Evolutionary conservation across 257 asterid genomes (phyloP), one percentile per base, ranked within the genome.

Genomic region (Mitragyna speciosa): DNA sequence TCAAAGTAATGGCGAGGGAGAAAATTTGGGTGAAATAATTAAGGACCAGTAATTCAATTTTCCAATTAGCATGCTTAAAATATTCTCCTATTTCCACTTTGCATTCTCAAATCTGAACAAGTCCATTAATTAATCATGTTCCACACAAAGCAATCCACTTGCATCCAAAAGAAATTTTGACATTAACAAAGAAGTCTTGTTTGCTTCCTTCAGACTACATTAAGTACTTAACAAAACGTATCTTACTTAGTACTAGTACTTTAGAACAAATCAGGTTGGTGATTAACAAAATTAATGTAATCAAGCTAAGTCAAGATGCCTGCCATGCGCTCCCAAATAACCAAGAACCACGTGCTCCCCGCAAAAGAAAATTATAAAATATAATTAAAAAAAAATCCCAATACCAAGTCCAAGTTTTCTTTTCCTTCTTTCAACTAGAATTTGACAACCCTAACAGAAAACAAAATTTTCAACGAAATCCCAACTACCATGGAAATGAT

Each of bases 281-380:
- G 71, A 59, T 71, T 14, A 3, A n/a, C 54, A 75, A 73, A 56
- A 59, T n/a, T 49, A 63, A n/a, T 51, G 12, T 36, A 75, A 59
- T 11, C 54, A 75, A 41, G 59, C 26, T 16, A 58, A 58, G 12
- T 15, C 39, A 22, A 75, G 54, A 58, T 54, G 67, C 67, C 49
- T 17, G 26, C 70, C 56, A 49, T 2, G 22, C 39, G 41, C 56
- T 59, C 15, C 79, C 39, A 48, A 30, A 26, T 49, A 64, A 26
- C 76, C 26, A 30, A 7, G 76, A 59, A 61, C 71, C 79, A 75
- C 79, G 59, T 75, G 71, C 79, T 59, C 59, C 41, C 70, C 28
- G 20, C 70, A 75, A 58, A 75, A 6, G 20, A n/a, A 41, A 39
- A 41, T 1, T 36, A 43, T 41, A 41, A 26, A 41, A 76, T 75